These are phyloP conservation scores for Paradendryphiella salina DNA, from an alignment of 2,329 filamentous ascomycete genomes.

Conservation along the genomic window DNA sequence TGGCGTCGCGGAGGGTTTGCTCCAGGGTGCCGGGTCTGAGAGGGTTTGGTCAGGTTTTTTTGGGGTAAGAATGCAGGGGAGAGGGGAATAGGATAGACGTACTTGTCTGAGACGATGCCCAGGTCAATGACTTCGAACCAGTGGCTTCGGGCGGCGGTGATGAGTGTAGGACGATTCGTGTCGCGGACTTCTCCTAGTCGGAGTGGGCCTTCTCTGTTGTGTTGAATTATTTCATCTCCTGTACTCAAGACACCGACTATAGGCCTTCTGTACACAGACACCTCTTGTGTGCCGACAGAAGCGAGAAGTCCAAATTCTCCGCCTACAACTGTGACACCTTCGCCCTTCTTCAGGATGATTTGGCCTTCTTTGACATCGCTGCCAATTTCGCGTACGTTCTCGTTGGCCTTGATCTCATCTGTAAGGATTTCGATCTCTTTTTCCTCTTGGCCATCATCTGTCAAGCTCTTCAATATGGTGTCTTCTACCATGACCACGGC, in stretches of 20 bases:
- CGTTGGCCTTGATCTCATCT: constrained; percentile 70
- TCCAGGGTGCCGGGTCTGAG: constrained; percentile 70
- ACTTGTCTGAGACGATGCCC: constrained; percentile 77
- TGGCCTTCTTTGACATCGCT: constrained; percentile 77
- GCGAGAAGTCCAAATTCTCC: constrained; percentile 91
- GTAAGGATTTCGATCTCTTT: constrained; percentile 85
- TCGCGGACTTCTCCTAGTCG: constrained; percentile 85
- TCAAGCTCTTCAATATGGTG: constrained; percentile 74
- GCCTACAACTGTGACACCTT: constrained; percentile 81
- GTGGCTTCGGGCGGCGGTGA: constrained; percentile 73
- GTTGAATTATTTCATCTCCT: constrained; percentile 87
- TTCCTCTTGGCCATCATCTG: constrained; percentile 81
- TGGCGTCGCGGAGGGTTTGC: constrained; percentile 71
- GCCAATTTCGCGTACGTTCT: constrained; percentile 90
- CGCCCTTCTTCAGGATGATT: constrained; percentile 73
- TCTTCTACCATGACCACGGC: constrained; percentile 98
- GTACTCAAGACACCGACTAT: constrained; percentile 87
- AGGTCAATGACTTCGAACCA: constrained; percentile 82
- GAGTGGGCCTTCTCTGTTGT: constrained; percentile 65
- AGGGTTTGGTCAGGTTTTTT: neutral
- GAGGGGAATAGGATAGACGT: constrained; percentile 13
- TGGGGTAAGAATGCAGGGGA: neutral
- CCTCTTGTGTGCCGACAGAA: constrained; percentile 73
- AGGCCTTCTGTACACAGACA: constrained; percentile 74
- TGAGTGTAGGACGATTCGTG: constrained; percentile 85